Evolutionary conservation across 2,329 filamentous ascomycete genomes (phyloP), one percentile per base, ranked within the genome.

Genomic region (Bipolaris zeicola): DNA sequence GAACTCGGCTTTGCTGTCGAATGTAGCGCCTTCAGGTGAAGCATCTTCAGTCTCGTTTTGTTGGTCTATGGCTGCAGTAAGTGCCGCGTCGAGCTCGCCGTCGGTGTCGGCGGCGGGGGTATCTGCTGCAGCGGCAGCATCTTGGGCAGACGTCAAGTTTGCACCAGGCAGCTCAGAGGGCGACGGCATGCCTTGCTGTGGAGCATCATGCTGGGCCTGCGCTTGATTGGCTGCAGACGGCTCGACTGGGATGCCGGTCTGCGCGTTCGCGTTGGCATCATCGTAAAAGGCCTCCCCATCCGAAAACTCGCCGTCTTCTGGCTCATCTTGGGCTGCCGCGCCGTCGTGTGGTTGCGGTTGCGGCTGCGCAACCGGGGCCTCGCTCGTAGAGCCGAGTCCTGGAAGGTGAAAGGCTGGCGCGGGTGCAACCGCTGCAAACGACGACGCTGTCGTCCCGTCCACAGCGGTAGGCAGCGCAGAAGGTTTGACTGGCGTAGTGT

Each of bases 1-100:
- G 58, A 82, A 82, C 20, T 80, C 80, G 37, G 70, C 67, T 50
- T 73, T 73, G 60, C 62, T 63, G 44, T 72, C 67, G 42, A 68
- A 51, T 16, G 52, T 51, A 20, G 47, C 56, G 31, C 28, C 47
- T 31, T 11, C 16, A 20, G 45, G 39, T 26, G 45, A 43, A 45
- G 50, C 46, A 38, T 58, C 55, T 36, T 61, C 57, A 22, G 45
- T 37, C 42, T 59, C 54, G 43, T 50, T 53, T 44, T 59, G 58
- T 28, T 54, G 44, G 26, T 64, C 56, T 54, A 58, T 59, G 47
- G 55, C 53, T 13, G 62, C 57, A n/a, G 55, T 55, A 16, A 57
- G 50, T 7, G 59, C 63, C 42, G 63, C 65, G 41, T 65, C 61
- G 33, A 55, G 58, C 55, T 64, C 58, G 37, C 58, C 60, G 45